Percentiles rank a stretch among this genome's conserved stretches.
These are phyloP conservation scores for Candida takata DNA, from an alignment of 805 yeast genomes.

Conservation along the genomic window DNA sequence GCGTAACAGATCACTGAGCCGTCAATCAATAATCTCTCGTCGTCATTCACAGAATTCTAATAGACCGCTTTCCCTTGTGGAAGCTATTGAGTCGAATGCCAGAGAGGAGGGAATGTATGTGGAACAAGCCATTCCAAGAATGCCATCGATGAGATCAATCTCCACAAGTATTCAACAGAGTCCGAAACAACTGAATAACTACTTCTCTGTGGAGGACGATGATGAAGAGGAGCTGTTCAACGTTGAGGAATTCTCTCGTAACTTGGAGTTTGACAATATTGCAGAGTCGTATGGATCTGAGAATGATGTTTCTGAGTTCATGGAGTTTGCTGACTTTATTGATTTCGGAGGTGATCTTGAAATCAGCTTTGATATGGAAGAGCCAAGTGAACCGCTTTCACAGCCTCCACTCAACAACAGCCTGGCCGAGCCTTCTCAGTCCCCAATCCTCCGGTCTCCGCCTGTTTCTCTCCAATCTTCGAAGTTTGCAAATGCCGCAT, in stretches of 20 bases:
- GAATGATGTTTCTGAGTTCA: constrained; percentile 33
- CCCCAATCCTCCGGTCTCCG: not conserved
- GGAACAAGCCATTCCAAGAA: constrained; percentile 16
- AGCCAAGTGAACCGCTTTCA: constrained; percentile 9
- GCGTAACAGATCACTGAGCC: constrained; percentile 55
- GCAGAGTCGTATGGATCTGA: constrained; percentile 12
- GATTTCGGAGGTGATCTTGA: constrained; percentile 39
- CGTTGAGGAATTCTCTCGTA: constrained; percentile 22
- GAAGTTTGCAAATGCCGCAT: not conserved
- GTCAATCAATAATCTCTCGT: constrained; percentile 26
- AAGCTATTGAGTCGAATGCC: constrained; percentile 31
- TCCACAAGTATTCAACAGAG: constrained; percentile 9
- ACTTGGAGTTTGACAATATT: constrained; percentile 15
- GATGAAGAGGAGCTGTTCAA: constrained; percentile 21
- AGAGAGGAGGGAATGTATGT: constrained; percentile 44
- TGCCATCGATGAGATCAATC: constrained; percentile 8
- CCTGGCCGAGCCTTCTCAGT: not conserved
- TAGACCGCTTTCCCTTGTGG: constrained; percentile 16
- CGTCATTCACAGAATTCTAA: constrained; percentile 7
- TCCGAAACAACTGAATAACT: constrained; percentile 7
- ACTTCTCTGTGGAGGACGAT: constrained; percentile 8
- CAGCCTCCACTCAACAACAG: constrained; percentile 14
- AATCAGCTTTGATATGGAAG: constrained; percentile 26
- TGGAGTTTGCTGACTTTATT: constrained; percentile 39
- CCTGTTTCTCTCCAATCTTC: constrained; percentile 7